phyloP scores from a whole-genome alignment of 2,329 filamentous ascomycete species.

The Curvularia spicifera region DNA sequence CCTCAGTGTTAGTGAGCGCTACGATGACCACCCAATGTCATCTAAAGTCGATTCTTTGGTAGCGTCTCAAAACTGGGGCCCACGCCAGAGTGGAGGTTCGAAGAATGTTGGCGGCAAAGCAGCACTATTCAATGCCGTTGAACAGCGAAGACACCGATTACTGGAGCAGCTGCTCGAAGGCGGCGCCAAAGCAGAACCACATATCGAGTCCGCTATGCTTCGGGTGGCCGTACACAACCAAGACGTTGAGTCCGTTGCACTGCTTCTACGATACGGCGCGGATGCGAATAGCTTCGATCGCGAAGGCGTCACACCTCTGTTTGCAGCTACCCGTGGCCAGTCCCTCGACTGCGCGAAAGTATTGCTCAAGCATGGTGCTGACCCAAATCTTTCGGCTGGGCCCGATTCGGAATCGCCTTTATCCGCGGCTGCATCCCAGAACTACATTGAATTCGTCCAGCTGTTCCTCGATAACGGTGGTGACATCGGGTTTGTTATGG shows the following conservation, averaged over 20 bases:
- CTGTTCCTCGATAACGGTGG: slow-evolving; percentile 68
- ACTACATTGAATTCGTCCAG: slow-evolving; percentile 64
- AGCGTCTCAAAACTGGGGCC: slow-evolving; percentile 24
- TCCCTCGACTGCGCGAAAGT: slow-evolving; percentile 56
- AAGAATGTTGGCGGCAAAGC: slow-evolving; percentile 44
- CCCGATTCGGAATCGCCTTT: slow-evolving; percentile 63
- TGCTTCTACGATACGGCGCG: slow-evolving; percentile 40
- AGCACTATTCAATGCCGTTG: slow-evolving; percentile 60
- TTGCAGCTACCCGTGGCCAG: slow-evolving; percentile 36
- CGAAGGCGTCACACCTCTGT: slow-evolving; percentile 39
- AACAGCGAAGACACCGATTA: slow-evolving; percentile 69
- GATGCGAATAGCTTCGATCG: slow-evolving; percentile 42
- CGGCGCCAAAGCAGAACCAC: slow-evolving; percentile 39
- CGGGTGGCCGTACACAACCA: slow-evolving; percentile 40
- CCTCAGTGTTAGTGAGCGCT: slow-evolving; percentile 34
- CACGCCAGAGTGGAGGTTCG: slow-evolving; percentile 33
- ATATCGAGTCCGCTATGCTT: slow-evolving; percentile 42
- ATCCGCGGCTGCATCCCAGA: slow-evolving; percentile 57
- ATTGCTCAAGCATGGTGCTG: slow-evolving; percentile 36
- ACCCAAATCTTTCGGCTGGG: slow-evolving; percentile 42
- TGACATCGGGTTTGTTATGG: slow-evolving; percentile 61
- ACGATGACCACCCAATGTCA: slow-evolving; percentile 27
- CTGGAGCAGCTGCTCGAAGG: slow-evolving; percentile 44
- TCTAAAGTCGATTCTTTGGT: slow-evolving; percentile 29
- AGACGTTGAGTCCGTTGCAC: slow-evolving; percentile 37